These are phyloP conservation scores for Mortierella sp. DNA, from an alignment of 371 early-diverging fungal species.

Conservation along the genomic window DNA sequence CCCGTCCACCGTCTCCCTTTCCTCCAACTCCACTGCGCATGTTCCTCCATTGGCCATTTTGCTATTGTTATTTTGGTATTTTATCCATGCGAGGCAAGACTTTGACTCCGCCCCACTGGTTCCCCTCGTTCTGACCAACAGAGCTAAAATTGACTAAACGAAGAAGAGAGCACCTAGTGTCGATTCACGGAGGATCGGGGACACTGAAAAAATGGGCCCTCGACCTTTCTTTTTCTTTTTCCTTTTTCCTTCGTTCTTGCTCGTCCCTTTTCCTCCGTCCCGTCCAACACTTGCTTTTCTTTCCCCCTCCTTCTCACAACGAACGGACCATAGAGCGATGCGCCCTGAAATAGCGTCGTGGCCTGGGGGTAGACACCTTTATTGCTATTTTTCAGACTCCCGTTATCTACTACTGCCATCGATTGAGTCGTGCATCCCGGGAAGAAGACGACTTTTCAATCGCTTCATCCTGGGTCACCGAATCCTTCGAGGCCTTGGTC, in stretches of 20 bases:
- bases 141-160: background rate
- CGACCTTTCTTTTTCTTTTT: background rate
- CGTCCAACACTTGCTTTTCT: no score
- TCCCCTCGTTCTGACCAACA: background rate
- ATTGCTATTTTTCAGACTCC: background rate
- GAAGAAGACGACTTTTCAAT: background rate
- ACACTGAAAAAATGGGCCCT: background rate
- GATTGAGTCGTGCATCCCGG: slow-evolving; percentile 7
- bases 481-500: slow-evolving; percentile 23
- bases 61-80: background rate
- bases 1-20: background rate
- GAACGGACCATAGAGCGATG: background rate
- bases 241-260: no score
- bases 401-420: background rate
- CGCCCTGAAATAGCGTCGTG: background rate
- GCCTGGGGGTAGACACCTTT: background rate
- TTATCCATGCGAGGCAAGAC: background rate
- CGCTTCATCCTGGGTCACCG: slow-evolving; percentile 26
- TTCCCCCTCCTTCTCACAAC: no score
- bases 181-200: background rate
- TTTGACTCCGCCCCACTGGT: background rate
- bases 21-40: background rate
- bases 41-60: background rate
- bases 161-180: background rate
- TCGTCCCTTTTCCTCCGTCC: no score